Evolutionary conservation across 257 asterid genomes (phyloP).

Genomic region (Forsythia suspensa): DNA sequence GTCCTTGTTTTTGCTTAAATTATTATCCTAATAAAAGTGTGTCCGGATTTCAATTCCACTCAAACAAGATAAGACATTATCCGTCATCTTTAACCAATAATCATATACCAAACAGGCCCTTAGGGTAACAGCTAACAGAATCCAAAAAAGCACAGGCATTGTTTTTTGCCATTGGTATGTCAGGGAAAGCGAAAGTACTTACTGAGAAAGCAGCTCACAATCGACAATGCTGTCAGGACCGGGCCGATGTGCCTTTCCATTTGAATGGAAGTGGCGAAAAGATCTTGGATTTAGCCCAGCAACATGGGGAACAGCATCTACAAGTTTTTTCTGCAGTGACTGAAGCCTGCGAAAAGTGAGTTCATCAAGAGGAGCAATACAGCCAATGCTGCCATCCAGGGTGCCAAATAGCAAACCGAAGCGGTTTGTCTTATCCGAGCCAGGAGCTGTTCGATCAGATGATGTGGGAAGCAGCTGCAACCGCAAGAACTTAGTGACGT

Average conservation of each 20-base stretch:
- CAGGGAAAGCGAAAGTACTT: constrained; percentile 34
- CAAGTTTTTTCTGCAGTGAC: constrained; percentile 92
- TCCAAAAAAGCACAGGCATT: not conserved
- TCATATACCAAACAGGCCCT: too few relatives aligned
- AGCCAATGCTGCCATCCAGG: constrained; percentile 93
- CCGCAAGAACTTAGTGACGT: constrained; percentile 84
- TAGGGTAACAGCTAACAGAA: not conserved
- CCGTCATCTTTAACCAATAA: too few relatives aligned
- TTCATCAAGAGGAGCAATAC: constrained; percentile 94
- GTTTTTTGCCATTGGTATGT: not conserved
- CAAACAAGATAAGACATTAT: too few relatives aligned
- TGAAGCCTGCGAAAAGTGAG: constrained; percentile 94
- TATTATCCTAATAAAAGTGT: too few relatives aligned
- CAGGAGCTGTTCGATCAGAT: constrained; percentile 61
- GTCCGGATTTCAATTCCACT: too few relatives aligned
- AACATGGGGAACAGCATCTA: constrained; percentile 78
- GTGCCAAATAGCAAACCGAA: constrained; percentile 89
- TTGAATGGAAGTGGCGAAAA: constrained; percentile 74
- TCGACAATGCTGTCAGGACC: constrained; percentile 98
- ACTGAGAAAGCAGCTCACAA: constrained; percentile 88
- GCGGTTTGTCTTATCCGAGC: constrained; percentile 91
- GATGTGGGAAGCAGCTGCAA: constrained; percentile 83
- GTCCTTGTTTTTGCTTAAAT: too few relatives aligned
- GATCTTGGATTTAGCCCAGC: constrained; percentile 95
- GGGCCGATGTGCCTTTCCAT: constrained; percentile 97